Conservation (phyloP, 2,329 filamentous ascomycete genomes). For the Byssothecium circinans region DNA sequence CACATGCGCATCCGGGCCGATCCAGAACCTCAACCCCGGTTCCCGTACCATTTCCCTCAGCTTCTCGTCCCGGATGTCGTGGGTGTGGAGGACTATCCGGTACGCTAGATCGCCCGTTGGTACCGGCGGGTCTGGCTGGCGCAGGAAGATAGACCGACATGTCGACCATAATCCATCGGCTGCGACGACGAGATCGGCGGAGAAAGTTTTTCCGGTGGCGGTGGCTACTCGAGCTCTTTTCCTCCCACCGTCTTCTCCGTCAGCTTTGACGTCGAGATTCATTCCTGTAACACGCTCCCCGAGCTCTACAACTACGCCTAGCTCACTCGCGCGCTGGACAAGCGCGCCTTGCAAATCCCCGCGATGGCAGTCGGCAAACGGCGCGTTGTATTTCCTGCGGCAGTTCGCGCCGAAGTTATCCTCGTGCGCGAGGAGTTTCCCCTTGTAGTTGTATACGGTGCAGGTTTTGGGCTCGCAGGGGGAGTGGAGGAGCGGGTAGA, state of each 20-base stretch:
- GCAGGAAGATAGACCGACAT: conserved; percentile 55
- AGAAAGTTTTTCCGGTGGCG: conserved; percentile 42
- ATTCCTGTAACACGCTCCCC: conserved; percentile 52
- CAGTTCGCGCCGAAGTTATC: conserved; percentile 57
- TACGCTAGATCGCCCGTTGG: conserved; percentile 68
- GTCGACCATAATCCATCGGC: conserved; percentile 67
- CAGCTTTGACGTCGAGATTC: conserved; percentile 10
- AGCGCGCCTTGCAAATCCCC: conserved; percentile 62
- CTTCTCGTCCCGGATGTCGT: conserved; percentile 55
- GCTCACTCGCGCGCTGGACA: conserved; percentile 52
- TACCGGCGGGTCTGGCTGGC: conserved; percentile 51
- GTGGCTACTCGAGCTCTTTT: conserved; percentile 43
- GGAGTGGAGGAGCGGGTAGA: conserved; percentile 48
- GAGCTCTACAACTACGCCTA: conserved; percentile 57
- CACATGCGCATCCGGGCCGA: conserved; percentile 63
- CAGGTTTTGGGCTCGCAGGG: conserved; percentile 52
- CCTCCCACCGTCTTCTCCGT: conserved; percentile 1
- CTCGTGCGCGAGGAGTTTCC: conserved; percentile 53
- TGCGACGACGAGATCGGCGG: conserved; percentile 61
- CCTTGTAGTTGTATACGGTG: conserved; percentile 57
- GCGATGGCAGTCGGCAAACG: conserved; percentile 63
- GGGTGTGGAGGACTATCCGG: conserved; percentile 58
- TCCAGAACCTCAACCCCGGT: conserved; percentile 62
- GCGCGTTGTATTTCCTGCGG: conserved; percentile 57
- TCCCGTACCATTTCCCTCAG: conserved; percentile 57